Evolutionary conservation across 352 stramenopile species (phyloP), one percentile per base, ranked within the genome.

Genomic region (Globisporangium camurandrum): DNA sequence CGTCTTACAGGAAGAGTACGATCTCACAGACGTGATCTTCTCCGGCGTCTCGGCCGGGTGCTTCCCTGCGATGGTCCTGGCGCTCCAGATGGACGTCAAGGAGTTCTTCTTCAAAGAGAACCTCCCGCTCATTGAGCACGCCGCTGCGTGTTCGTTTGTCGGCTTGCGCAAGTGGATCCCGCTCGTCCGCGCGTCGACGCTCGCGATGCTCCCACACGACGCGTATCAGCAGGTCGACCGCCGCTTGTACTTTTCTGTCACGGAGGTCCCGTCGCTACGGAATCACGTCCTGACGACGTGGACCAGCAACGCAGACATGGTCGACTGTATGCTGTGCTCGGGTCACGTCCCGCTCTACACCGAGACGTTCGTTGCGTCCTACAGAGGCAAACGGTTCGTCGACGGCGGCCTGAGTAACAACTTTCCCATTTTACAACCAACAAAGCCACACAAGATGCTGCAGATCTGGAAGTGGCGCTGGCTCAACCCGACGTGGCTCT

Each of bases 101-200:
- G 75, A 87, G 64, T 86, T 89, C 52, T 92, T 92, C 71, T 85
- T 86, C 54, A 86, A 87, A 55, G 62, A 80, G 55, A 92, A 92
- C 60, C 44, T 88, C 33, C 69, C 71, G 22, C 54, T 92, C 20
- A 85, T 89, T 50, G 69, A 87, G 57, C 52, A 82, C 14, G 76
- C 75, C 1, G 75, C 78, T 0, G 42, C 67, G 22, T 71, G 57
- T 31, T 80, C 70, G 10, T 85, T 83, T 57, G 69, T 69, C 10
- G 80, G 77, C 0, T 58, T 86, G 19, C 69, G 75, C 40, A 86
- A 84, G 69, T 92, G 80, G 77, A 92, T 88, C 46, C 77, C 80
- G 4, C 74, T 88, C 49, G 75, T 84, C 17, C 81, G 82, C 52
- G 52, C 64, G 23, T 81, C 75, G 48, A 88, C 73, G 64, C 67